phyloP scores from a whole-genome alignment of 352 stramenopile species.

The Peronospora destructor region DNA sequence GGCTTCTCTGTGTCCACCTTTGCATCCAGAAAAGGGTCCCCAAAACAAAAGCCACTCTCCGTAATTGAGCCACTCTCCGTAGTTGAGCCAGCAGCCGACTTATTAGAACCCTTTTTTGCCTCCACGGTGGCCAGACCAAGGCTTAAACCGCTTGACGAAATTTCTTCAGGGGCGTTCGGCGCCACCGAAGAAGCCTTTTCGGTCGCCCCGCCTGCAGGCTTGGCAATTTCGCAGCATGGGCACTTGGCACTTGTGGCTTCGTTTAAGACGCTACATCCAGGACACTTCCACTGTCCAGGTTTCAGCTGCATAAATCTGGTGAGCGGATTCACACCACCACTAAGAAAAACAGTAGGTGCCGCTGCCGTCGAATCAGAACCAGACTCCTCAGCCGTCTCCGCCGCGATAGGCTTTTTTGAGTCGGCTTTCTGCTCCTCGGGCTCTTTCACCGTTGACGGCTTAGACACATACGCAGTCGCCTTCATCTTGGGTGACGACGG shows the following conservation, averaged over 20 bases:
- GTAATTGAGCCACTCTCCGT: constrained; percentile 21
- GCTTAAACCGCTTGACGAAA: constrained; percentile 28
- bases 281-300: constrained; percentile 76
- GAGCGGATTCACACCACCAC: constrained; percentile 38
- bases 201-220: constrained; percentile 25
- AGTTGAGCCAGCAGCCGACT: constrained; percentile 16
- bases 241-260: constrained; percentile 51
- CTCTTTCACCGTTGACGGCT: constrained; percentile 22
- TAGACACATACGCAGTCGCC: constrained; percentile 31
- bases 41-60: constrained; percentile 43
- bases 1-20: constrained; percentile 25
- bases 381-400: constrained; percentile 10
- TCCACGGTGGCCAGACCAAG: constrained; percentile 23
- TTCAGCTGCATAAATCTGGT: constrained; percentile 59
- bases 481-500: constrained; percentile 52
- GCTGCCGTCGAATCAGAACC: neutral
- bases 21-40: constrained; percentile 16
- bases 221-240: constrained; percentile 67
- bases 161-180: constrained; percentile 12
- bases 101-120: constrained; percentile 16
- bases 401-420: constrained; percentile 12
- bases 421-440: constrained; percentile 15
- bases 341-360: constrained; percentile 10
- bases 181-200: constrained; percentile 6
- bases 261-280: constrained; percentile 71